These are phyloP conservation scores for Aspergillus kassunensis DNA, from an alignment of 495 filamentous ascomycete species.

Conservation along the genomic window DNA sequence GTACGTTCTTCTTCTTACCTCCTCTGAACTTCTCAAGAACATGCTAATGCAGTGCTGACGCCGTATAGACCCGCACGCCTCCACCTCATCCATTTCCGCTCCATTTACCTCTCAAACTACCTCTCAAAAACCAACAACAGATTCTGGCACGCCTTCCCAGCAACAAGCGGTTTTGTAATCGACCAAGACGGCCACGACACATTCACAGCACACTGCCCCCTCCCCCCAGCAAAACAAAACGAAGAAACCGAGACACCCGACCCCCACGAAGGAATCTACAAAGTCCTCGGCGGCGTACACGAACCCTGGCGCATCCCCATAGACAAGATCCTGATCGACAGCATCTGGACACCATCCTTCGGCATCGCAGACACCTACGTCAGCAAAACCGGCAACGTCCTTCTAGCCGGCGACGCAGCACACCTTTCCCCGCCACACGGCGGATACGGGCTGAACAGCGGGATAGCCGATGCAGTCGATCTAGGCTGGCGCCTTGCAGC, in stretches of 20 bases:
- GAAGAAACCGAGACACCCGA: conserved; percentile 2
- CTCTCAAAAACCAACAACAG: conserved; percentile 12
- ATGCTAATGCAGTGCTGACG: too few species aligned
- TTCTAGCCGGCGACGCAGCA: conserved; percentile 52
- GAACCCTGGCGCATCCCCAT: conserved; percentile 19
- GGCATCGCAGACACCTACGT: conserved; percentile 17
- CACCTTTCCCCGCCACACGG: conserved; percentile 48
- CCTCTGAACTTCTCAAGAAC: too few species aligned
- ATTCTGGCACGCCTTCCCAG: conserved; percentile 31
- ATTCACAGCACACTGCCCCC: conserved; percentile 25
- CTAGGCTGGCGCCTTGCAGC: conserved; percentile 30
- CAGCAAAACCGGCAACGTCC: conserved; percentile 30
- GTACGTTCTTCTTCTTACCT: conserved; percentile 13
- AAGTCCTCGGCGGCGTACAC: conserved; percentile 20
- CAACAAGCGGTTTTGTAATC: conserved; percentile 17
- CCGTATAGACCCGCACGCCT: conserved; percentile 16
- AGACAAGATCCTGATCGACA: conserved; percentile 28
- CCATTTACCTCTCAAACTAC: conserved; percentile 18
- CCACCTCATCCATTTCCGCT: conserved; percentile 31
- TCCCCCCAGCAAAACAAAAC: background rate
- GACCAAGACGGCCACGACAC: conserved; percentile 31
- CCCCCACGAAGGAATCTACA: conserved; percentile 21
- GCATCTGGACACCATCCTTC: conserved; percentile 21
- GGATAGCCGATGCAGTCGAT: conserved; percentile 27
- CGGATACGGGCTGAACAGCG: conserved; percentile 34